Conservation (phyloP, 2,329 filamentous ascomycete species). For the Thermomyces lanuginosus region DNA sequence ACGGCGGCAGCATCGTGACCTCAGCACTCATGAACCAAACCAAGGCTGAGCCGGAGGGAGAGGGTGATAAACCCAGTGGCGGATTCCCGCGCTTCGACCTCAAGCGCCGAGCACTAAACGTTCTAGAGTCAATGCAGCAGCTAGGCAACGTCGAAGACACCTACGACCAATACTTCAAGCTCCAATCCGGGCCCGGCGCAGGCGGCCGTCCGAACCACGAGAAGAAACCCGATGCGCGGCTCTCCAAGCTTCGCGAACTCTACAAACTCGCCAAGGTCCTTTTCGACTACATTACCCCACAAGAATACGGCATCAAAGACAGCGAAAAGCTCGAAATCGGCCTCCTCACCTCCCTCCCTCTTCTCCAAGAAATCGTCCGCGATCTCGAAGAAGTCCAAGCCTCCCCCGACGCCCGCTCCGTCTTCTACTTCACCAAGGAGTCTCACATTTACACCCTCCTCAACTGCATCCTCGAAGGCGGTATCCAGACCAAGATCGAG, state of each 20-base stretch:
- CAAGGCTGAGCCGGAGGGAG: slow-evolving; percentile 4
- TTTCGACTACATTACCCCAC: slow-evolving; percentile 96
- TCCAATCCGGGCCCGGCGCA: slow-evolving; percentile 62
- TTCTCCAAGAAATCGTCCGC: slow-evolving; percentile 91
- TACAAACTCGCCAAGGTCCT: slow-evolving; percentile 88
- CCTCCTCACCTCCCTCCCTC: slow-evolving; percentile 75
- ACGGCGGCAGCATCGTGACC: no score
- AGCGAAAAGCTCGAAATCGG: slow-evolving; percentile 98
- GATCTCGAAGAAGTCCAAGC: slow-evolving; percentile 96
- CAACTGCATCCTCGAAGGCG: slow-evolving; percentile 94
- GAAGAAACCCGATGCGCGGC: slow-evolving; percentile 64
- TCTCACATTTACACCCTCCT: slow-evolving; percentile 96
- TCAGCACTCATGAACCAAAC: no score
- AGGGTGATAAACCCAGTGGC: slow-evolving; percentile 15
- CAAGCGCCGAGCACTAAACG: slow-evolving; percentile 35
- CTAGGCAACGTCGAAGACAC: slow-evolving; percentile 35
- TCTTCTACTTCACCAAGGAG: slow-evolving; percentile 99
- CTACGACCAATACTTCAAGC: slow-evolving; percentile 67
- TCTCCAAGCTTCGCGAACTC: slow-evolving; percentile 78
- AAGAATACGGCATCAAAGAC: slow-evolving; percentile 93
- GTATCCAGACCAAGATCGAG: slow-evolving; percentile 91
- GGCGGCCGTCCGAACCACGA: no score
- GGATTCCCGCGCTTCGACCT: slow-evolving; percentile 31
- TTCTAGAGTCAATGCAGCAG: slow-evolving; percentile 27
- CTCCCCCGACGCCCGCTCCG: slow-evolving; percentile 81